A percentile compares a stretch with the other conserved stretches of the same genome.
Conservation (phyloP, 257 asterid genomes). For the Solanum infundibuliforme region DNA sequence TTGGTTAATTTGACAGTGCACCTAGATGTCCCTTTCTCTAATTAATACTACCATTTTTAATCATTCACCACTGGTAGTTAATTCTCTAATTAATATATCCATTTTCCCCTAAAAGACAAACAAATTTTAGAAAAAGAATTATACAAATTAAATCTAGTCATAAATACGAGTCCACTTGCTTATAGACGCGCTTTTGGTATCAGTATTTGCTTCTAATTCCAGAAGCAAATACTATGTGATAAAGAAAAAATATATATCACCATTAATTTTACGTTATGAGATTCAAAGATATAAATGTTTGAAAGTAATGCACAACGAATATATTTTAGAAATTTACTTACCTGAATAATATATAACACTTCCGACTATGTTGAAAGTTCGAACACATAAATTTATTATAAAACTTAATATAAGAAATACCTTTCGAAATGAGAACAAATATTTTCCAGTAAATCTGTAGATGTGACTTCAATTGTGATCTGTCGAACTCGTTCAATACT, state of each 20-base stretch:
- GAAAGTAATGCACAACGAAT: too few relatives aligned
- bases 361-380: too few relatives aligned
- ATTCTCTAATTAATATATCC: not conserved
- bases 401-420: too few relatives aligned
- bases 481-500: too few relatives aligned
- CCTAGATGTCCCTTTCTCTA: not conserved
- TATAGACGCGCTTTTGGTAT: not conserved
- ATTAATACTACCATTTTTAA: not conserved
- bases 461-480: too few relatives aligned
- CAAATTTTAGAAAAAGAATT: not conserved
- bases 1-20: not conserved
- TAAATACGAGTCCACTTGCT: not conserved
- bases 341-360: too few relatives aligned
- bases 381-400: too few relatives aligned
- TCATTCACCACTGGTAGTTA: not conserved
- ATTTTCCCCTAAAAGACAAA: not conserved
- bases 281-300: not conserved
- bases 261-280: not conserved
- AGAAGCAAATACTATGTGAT: not conserved
- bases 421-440: too few relatives aligned
- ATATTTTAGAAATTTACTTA: too few relatives aligned
- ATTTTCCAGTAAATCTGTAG: too few relatives aligned
- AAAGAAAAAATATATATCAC: too few relatives aligned
- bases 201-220: not conserved
- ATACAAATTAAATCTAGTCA: not conserved